Evolutionary conservation across 768 basidiomycete species (phyloP), one percentile per base, ranked within the genome.

Genomic region (Tulasnella sp.): DNA sequence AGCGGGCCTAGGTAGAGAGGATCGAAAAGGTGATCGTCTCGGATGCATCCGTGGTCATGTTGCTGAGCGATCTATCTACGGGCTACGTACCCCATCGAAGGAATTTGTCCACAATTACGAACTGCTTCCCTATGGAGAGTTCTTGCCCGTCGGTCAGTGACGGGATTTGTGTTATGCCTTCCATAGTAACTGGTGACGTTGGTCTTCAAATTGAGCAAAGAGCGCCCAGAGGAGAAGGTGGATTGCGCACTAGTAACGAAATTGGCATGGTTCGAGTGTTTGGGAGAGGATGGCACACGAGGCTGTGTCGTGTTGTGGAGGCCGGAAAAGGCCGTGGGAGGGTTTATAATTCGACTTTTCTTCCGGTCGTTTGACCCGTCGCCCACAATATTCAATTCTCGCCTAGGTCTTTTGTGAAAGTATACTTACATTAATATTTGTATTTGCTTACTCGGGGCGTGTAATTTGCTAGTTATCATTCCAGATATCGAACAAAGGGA

Each of bases 201-300:
- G n/a, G 24, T 1, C 50, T 50, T 54, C 22, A n/a, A 54, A 8
- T 7, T 2, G 22, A 9, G 54, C n/a, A 11, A n/a, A 24, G 54
- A n/a, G 54, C 54, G 54, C 54, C 54, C 24, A n/a, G 54, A n/a
- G 54, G 54, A n/a, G 54, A n/a, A 54, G 54, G 54, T 54, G 54
- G 46, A 46, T 46, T 54, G n/a, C 22, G 24, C 54, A 54, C 22
- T 1, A 12, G 54, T 24, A n/a, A 22, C 54, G 24, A n/a, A 54
- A 24, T 24, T n/a, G n/a, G 7, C 54, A 54, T 54, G 54, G 46
- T 46, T 46, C 14, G 18, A 46, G 46, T 16, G 46, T 18, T 18
- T 3, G 46, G 18, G 16, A 18, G 46, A 11, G 22, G 0, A 7
- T 5, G 7, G 4, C 7, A 7, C 0, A 22, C 24, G 54, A 54